Conservation (phyloP, 768 basidiomycete species). For the Pulveroboletus sp. region DNA sequence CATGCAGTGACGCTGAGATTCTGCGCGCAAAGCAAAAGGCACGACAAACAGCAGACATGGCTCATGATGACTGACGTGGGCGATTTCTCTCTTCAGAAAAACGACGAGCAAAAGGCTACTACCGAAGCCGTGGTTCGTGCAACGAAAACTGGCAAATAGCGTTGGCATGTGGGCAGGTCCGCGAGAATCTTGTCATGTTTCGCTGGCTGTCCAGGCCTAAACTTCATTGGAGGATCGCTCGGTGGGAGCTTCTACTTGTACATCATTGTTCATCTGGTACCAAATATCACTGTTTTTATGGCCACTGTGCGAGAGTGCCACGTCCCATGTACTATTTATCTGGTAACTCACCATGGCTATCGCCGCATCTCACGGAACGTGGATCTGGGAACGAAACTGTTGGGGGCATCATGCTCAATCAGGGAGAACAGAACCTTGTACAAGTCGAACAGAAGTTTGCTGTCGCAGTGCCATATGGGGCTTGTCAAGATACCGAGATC, state of each 20-base stretch:
- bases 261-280: conserved; percentile 10
- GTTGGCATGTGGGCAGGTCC: conserved; percentile 19
- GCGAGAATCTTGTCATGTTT: conserved; percentile 12
- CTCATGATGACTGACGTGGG: conserved; percentile 7
- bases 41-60: conserved; percentile 18
- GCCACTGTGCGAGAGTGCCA: background rate
- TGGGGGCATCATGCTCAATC: conserved; percentile 10
- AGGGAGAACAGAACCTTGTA: conserved; percentile 1
- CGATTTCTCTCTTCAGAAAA: conserved; percentile 40
- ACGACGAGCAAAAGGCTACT: conserved; percentile 47
- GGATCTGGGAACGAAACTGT: conserved; percentile 13
- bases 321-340: conserved; percentile 4
- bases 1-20: conserved; percentile 67
- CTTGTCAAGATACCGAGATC: conserved; percentile 6
- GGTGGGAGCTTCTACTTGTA: conserved; percentile 12
- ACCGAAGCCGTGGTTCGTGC: conserved; percentile 20
- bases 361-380: conserved; percentile 23
- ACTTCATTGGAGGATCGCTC: conserved; percentile 12
- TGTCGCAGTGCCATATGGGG: conserved; percentile 6
- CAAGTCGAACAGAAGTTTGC: no score
- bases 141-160: conserved; percentile 36
- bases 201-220: background rate
- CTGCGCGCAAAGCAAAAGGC: conserved; percentile 81
- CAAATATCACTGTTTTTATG: conserved; percentile 15
- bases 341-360: conserved; percentile 16